Evolutionary conservation across 306 rosid genomes (phyloP).

Genomic region (Betula pendula): DNA sequence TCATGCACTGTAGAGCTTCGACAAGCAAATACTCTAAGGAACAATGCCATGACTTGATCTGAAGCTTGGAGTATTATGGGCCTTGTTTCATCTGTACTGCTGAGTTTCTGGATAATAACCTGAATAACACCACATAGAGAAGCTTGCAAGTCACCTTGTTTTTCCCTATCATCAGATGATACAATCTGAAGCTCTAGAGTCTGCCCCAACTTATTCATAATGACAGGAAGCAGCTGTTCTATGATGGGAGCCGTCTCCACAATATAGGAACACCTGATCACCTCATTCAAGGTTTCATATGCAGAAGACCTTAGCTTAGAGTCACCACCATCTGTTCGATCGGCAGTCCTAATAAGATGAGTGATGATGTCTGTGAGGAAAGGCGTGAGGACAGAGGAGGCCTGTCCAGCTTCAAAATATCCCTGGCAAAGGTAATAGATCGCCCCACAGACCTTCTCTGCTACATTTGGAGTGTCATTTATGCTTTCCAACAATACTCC

Average conservation of each 20-base stretch:
- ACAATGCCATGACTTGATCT: constrained; percentile 35
- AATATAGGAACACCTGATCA: constrained; percentile 36
- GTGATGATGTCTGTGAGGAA: constrained; percentile 29
- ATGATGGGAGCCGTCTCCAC: constrained; percentile 28
- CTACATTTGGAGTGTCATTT: constrained; percentile 35
- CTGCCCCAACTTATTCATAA: constrained; percentile 36
- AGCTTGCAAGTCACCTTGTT: constrained; percentile 43
- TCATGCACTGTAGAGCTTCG: constrained; percentile 47
- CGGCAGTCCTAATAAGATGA: constrained; percentile 33
- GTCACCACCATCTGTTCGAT: constrained; percentile 41
- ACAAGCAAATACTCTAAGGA: constrained; percentile 43
- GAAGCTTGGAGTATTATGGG: constrained; percentile 28
- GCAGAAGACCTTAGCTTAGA: constrained; percentile 38
- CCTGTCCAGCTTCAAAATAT: constrained; percentile 30
- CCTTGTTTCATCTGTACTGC: constrained; percentile 30
- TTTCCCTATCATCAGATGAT: constrained; percentile 39
- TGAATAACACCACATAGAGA: constrained; percentile 46
- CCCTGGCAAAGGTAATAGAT: constrained; percentile 40
- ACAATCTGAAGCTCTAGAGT: constrained; percentile 35
- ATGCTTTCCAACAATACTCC: constrained; percentile 37
- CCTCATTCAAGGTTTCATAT: constrained; percentile 43
- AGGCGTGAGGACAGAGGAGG: constrained; percentile 36
- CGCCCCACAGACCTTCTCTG: constrained; percentile 43
- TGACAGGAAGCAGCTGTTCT: constrained; percentile 35
- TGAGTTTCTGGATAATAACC: constrained; percentile 41